A percentile compares a stretch with the other conserved stretches of the same genome.
phyloP scores from a whole-genome alignment of 208 protist species.

The Porcisia hertigi region DNA sequence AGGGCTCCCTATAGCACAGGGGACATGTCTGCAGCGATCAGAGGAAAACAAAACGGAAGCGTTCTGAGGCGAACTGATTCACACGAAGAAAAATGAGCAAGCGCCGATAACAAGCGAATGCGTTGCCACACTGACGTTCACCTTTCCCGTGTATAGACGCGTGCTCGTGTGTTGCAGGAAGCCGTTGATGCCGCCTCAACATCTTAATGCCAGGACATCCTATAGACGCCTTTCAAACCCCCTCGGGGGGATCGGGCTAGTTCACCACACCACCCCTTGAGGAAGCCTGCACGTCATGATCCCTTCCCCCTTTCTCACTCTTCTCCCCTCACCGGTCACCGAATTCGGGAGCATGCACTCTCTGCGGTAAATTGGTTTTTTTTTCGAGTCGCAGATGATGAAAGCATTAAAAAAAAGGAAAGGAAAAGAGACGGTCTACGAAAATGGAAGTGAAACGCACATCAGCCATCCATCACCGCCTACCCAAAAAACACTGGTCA shows the following conservation, averaged over 20 bases:
- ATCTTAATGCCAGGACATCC: no score
- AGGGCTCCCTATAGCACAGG: no score
- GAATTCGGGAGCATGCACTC: not conserved
- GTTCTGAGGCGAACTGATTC: not conserved
- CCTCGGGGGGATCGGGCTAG: not conserved
- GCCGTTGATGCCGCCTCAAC: not conserved
- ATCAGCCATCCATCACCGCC: not conserved
- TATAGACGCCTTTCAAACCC: not conserved
- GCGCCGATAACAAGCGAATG: not conserved
- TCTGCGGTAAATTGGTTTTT: not conserved
- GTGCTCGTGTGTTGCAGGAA: not conserved
- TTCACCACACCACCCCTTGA: not conserved
- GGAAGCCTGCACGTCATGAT: not conserved
- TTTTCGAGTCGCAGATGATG: not conserved
- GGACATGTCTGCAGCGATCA: no score
- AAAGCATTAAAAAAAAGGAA: not conserved
- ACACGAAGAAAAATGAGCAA: not conserved
- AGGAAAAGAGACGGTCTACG: not conserved
- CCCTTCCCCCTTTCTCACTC: not conserved
- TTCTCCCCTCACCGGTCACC: not conserved
- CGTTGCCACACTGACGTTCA: not conserved
- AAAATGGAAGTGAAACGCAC: no score
- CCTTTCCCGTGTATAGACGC: not conserved
- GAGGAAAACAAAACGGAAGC: not conserved
- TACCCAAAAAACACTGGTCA: not conserved